A percentile compares a stretch with the other conserved stretches of the same genome.
Conservation (phyloP, 225 moss, liverwort and hornwort species). For the Pleurozium schreberi region DNA sequence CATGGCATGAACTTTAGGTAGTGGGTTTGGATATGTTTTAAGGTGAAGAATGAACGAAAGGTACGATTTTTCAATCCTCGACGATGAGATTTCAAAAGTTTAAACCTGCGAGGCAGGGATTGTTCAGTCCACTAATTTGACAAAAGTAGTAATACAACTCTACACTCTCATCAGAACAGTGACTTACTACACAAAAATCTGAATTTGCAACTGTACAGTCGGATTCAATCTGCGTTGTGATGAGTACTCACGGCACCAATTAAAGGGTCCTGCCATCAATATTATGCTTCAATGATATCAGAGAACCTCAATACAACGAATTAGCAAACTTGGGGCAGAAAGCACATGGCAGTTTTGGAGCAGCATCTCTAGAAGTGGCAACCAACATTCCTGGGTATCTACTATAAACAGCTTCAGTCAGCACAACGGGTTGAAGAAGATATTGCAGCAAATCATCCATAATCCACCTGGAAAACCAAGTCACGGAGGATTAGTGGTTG, state of each 20-base stretch:
- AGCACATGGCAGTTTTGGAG: background rate
- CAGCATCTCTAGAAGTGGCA: conserved; percentile 13
- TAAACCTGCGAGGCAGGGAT: background rate
- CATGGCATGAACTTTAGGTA: background rate
- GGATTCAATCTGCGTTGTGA: background rate
- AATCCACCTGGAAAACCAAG: background rate
- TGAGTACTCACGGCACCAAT: background rate
- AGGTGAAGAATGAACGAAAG: background rate
- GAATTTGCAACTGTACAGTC: background rate
- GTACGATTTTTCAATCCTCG: background rate
- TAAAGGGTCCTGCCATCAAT: background rate
- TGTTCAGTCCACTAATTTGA: background rate
- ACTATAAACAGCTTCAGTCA: conserved; percentile 16
- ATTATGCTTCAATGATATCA: background rate
- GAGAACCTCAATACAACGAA: background rate
- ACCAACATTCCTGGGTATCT: background rate
- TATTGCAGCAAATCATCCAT: conserved; percentile 19
- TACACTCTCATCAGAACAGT: background rate
- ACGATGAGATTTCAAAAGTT: no score
- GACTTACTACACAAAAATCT: background rate
- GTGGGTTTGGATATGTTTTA: background rate
- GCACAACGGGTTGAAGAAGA: background rate
- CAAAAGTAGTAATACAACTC: background rate
- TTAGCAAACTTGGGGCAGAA: background rate
- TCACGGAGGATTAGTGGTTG: background rate